These are phyloP conservation scores for Alternaria panax DNA, from an alignment of 2,329 filamentous ascomycete genomes.

Conservation along the genomic window DNA sequence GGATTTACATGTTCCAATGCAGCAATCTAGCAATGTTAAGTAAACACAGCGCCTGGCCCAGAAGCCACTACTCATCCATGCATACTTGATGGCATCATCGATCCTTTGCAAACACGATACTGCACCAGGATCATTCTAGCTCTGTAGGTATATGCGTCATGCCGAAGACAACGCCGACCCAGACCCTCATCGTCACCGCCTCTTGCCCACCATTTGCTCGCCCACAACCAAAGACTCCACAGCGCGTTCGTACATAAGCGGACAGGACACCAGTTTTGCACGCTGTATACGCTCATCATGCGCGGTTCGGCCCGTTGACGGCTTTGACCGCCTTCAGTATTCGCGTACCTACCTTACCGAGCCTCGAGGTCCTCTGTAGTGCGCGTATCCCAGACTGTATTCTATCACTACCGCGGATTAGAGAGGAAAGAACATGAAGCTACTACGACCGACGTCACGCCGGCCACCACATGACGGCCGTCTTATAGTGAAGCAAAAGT, in stretches of 20 bases:
- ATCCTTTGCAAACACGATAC: slow-evolving; percentile 4
- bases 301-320: slow-evolving; percentile 5
- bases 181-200: slow-evolving; percentile 7
- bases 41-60: not conserved
- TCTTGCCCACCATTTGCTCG: not conserved
- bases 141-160: not conserved
- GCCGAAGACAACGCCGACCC: slow-evolving; percentile 7
- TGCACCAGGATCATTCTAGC: slow-evolving; percentile 1
- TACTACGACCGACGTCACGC: not conserved
- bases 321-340: not conserved
- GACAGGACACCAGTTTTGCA: not conserved
- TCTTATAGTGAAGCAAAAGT: not conserved
- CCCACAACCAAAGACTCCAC: not conserved
- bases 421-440: not conserved
- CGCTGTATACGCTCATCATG: slow-evolving; percentile 2
- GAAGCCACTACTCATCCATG: not conserved
- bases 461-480: not conserved
- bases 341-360: slow-evolving; percentile 6
- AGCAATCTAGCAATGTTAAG: not conserved
- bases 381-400: not conserved
- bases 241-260: not conserved
- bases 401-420: not conserved
- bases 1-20: not conserved
- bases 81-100: not conserved
- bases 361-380: not conserved